Evolutionary conservation across 805 yeast species (phyloP), one percentile per base, ranked within the genome.

Genomic region (Komagataella pseudopastoris): DNA sequence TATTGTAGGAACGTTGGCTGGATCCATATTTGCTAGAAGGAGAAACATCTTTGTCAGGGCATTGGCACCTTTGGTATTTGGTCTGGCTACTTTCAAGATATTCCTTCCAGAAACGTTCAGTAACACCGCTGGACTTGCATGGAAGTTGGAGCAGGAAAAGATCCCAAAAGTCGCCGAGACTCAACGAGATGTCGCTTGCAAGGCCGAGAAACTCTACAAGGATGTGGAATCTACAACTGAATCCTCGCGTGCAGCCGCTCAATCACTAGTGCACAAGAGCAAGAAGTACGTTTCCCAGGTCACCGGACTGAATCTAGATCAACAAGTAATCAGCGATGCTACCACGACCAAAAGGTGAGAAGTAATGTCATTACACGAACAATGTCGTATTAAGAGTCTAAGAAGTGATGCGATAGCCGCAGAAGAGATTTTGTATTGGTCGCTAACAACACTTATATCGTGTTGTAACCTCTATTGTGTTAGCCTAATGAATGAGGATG

Each of bases 51-150:
- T 81, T 2, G 60, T 84, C 10, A 78, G 81, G 59, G 70, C 74
- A 3, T 55, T 75, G 0, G 67, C 76, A 14, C 96, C 96, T 1
- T 52, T 81, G 2, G 66, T 70, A 0, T 72, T 83, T 51, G 93
- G 90, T 12, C 55, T 76, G 24, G 75, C 69, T 5, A 80, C 91
- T 0, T 86, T 88, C 68, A 77, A 71, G 54, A 73, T 77, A 63
- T 81, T 85, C 58, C 72, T 87, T 59, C 96, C 96, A 16, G 66
- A 73, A 50, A 88, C 96, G 0, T 86, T 77, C 59, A 59, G 60
- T 46, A 86, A 84, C 63, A 78, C 87, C 6, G 66, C 75, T 12
- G 64, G 68, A 6, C 78, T 81, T 58, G 66, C 76, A 3, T 81
- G 87, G 79, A 66, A 69, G 51, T 70, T 78, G 54, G 93, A 88